Evolutionary conservation across 768 basidiomycete genomes (phyloP).

Genomic region (Phlegmacium glaucopus): DNA sequence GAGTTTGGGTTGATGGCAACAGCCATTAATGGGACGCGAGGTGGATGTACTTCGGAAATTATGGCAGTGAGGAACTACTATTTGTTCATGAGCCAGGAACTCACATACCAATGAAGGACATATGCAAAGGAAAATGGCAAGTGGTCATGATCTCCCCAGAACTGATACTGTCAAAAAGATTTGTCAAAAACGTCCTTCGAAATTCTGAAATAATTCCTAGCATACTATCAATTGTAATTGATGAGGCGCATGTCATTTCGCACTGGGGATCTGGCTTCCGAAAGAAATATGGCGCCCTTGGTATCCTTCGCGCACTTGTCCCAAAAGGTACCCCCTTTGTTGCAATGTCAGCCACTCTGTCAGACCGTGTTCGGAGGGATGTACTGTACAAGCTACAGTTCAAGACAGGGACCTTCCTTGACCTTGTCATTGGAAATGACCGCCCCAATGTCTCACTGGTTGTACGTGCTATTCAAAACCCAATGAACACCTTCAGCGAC

Average conservation of each 20-base stretch:
- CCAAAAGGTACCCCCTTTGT: slow-evolving; percentile 26
- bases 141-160: slow-evolving; percentile 33
- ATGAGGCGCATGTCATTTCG: slow-evolving; percentile 35
- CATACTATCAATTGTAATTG: slow-evolving; percentile 26
- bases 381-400: no score
- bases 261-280: slow-evolving; percentile 34
- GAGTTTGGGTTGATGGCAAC: slow-evolving; percentile 28
- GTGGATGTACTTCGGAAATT: slow-evolving; percentile 20
- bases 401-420: no score
- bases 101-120: no score
- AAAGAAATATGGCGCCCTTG: slow-evolving; percentile 26
- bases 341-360: slow-evolving; percentile 32
- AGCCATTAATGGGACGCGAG: slow-evolving; percentile 29
- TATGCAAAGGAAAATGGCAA: slow-evolving; percentile 20
- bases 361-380: slow-evolving; percentile 22
- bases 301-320: slow-evolving; percentile 25
- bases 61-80: slow-evolving; percentile 28
- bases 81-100: no score
- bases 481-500: slow-evolving; percentile 29
- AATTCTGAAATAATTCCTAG: slow-evolving; percentile 16
- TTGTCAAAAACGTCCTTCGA: slow-evolving; percentile 22
- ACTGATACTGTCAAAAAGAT: slow-evolving; percentile 24
- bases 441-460: slow-evolving; percentile 30
- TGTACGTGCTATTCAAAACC: slow-evolving; percentile 29
- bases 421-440: slow-evolving; percentile 29